These are phyloP conservation scores for Botrytis byssoidea DNA, from an alignment of 2,329 filamentous ascomycete species.

Conservation along the genomic window DNA sequence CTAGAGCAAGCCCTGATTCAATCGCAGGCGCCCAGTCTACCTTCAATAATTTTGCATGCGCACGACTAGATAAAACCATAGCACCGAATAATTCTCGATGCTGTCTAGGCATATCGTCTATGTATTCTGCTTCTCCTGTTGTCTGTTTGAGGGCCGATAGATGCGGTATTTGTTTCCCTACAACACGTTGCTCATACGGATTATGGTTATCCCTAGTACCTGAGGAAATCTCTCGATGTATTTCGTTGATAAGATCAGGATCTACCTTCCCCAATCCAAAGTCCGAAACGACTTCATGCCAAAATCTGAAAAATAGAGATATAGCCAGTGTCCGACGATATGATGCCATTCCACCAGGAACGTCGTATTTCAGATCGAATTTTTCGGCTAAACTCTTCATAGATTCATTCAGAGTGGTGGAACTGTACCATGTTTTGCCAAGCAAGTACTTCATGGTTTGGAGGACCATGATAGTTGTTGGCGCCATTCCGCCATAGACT, in stretches of 20 bases:
- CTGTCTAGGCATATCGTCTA: conserved; percentile 83
- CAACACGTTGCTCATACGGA: conserved; percentile 74
- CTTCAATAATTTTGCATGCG: conserved; percentile 78
- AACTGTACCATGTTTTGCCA: conserved; percentile 75
- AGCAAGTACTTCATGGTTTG: conserved; percentile 68
- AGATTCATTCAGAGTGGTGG: conserved; percentile 76
- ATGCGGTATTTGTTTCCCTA: conserved; percentile 80
- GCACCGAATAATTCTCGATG: conserved; percentile 86
- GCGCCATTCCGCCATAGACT: conserved; percentile 92
- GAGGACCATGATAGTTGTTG: conserved; percentile 78
- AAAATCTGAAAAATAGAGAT: conserved; percentile 94
- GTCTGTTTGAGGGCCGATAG: conserved; percentile 88
- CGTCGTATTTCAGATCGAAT: conserved; percentile 81
- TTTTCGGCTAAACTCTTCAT: conserved; percentile 83
- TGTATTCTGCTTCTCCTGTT: conserved; percentile 91
- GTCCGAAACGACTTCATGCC: conserved; percentile 74
- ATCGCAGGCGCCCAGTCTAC: conserved; percentile 74
- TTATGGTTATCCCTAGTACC: conserved; percentile 72
- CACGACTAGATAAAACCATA: conserved; percentile 80
- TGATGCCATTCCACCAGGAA: conserved; percentile 94
- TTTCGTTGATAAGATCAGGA: conserved; percentile 72
- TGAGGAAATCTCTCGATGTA: conserved; percentile 76
- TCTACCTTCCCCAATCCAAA: conserved; percentile 59
- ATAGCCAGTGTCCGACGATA: conserved; percentile 86
- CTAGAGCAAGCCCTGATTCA: conserved; percentile 62